Evolutionary conservation across 2,329 filamentous ascomycete genomes (phyloP).

Genomic region (Dryadomyces quercus-mongolicae): DNA sequence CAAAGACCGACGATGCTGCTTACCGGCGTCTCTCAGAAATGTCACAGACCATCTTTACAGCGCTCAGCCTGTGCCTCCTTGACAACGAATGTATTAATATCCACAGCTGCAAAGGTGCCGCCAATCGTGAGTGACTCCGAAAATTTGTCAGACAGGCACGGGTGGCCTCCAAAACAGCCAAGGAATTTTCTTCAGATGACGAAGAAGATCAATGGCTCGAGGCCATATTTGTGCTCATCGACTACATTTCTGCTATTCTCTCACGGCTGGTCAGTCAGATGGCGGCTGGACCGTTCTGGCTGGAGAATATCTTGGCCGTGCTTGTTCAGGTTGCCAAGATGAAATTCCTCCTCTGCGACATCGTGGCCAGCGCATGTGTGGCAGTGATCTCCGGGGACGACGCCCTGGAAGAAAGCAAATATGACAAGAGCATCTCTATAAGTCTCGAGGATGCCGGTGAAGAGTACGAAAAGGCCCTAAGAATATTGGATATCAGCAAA

Average conservation of each 20-base stretch:
- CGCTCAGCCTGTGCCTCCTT: neutral
- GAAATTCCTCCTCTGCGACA: slow-evolving; percentile 6
- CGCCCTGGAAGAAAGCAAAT: neutral
- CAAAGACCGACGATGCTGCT: neutral
- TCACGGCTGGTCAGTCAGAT: slow-evolving; percentile 7
- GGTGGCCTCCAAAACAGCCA: neutral
- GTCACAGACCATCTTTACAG: neutral
- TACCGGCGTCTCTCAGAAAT: neutral
- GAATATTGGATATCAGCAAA: slow-evolving; percentile 1
- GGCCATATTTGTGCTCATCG: slow-evolving; percentile 3
- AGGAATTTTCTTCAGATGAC: neutral
- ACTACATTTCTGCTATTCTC: slow-evolving; percentile 11
- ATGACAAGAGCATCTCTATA: neutral
- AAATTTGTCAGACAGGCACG: neutral
- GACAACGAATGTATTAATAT: neutral
- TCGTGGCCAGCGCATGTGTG: neutral
- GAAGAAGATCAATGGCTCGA: slow-evolving; percentile 49
- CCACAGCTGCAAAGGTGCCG: neutral
- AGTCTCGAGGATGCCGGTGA: neutral
- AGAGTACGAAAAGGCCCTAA: slow-evolving; percentile 2
- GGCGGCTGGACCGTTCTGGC: slow-evolving; percentile 6
- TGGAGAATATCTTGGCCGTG: slow-evolving; percentile 4
- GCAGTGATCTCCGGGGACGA: neutral
- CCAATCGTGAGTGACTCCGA: neutral
- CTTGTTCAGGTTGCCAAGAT: slow-evolving; percentile 6